Evolutionary conservation across 257 asterid genomes (phyloP), one percentile per base, ranked within the genome.

Genomic region (Solanum acaule): DNA sequence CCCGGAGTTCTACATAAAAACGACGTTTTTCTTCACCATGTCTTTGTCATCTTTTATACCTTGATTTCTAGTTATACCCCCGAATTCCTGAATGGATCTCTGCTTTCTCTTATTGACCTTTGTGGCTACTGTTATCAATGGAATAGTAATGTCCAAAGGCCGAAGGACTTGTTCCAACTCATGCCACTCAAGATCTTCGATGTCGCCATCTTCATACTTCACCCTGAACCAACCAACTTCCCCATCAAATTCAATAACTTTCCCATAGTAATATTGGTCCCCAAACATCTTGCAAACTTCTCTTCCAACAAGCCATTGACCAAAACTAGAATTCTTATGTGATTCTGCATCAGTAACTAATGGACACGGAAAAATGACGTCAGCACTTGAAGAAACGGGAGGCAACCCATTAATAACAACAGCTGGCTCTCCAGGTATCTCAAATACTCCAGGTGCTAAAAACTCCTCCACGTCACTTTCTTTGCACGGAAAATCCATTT

Each of bases 301-400:
- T 90, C 98, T 92, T 71, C 98, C 98, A 63, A 87, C 92, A 90
- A 95, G 78, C 98, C 96, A 94, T 86, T 92, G 92, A 63, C 96
- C 94, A 89, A 93, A 92, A 59, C 93, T 92, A 37, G 88, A 25
- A 75, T 65, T 49, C 35, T 29, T 90, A 13, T 13, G 87, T 9
- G 91, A 38, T 31, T 85, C 88, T 8, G 84, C 88, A 84, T 88
- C 88, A 87, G 89, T 90, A 56, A 16, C 75, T 9, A 40, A n/a
- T 71, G 91, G 72, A 22, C 89, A 65, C 34, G 90, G 65, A 14
- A 87, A 87, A 42, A 79, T 12, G 75, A 76, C 63, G 68, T 72
- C 79, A n/a, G 82, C 92, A 23, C 38, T 67, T 12, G 93, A 42
- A 7, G 93, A 61, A 86, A 65, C 16, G 6, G 94, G 95, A 75